Evolutionary conservation across 768 basidiomycete genomes (phyloP).

Genomic region (Suillus americanus): DNA sequence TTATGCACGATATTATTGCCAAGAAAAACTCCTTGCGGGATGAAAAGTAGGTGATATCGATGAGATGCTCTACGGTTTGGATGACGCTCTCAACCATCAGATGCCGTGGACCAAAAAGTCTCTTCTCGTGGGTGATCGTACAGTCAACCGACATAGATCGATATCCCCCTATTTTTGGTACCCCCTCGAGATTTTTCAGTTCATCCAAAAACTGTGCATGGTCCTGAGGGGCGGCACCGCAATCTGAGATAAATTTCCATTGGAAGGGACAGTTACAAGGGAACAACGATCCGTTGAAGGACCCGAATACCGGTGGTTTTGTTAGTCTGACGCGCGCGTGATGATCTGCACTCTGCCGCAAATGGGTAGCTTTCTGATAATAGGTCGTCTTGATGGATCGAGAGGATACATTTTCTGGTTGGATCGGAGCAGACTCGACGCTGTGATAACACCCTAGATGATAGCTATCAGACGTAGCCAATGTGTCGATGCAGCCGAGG

Average conservation of each 20-base stretch:
- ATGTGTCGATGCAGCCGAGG: background rate
- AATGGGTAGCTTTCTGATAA: background rate
- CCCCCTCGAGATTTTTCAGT: background rate
- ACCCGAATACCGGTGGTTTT: background rate
- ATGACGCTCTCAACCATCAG: background rate
- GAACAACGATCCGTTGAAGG: background rate
- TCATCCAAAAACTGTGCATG: background rate
- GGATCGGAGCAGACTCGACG: background rate
- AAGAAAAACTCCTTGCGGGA: background rate
- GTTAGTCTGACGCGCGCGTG: background rate
- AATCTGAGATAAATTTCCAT: background rate
- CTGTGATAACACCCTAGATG: background rate
- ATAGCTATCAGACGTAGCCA: background rate
- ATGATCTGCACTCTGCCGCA: background rate
- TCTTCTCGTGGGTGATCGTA: background rate
- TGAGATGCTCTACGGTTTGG: background rate
- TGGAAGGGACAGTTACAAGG: background rate
- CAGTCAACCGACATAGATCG: background rate
- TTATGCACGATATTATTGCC: background rate
- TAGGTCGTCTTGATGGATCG: background rate
- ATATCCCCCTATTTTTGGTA: background rate
- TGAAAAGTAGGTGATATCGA: background rate
- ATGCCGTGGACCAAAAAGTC: background rate
- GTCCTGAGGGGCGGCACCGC: background rate
- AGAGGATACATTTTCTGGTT: background rate